Evolutionary conservation across 2,329 filamentous ascomycete genomes (phyloP).

Genomic region (Celoporthe dispersa): DNA sequence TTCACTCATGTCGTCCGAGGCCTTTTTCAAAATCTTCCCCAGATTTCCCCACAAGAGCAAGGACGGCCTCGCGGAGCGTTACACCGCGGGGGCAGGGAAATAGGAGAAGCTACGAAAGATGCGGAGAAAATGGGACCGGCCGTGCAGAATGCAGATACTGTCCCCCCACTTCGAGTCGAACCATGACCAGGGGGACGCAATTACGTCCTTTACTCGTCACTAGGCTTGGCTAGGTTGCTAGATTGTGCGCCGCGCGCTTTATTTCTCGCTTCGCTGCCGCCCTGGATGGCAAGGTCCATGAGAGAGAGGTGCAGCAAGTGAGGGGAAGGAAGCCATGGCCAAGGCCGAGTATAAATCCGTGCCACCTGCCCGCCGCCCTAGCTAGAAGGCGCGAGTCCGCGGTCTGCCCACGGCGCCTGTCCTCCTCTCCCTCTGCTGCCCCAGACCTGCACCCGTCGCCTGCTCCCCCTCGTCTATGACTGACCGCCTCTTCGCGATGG

Average conservation of each 20-base stretch:
- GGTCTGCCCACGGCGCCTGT: neutral
- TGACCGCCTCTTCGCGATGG: constrained; percentile 11
- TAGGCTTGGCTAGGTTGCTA: neutral
- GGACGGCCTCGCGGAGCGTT: too few species aligned
- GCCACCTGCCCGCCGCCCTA: neutral
- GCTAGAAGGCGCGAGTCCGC: too few species aligned
- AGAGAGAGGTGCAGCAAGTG: constrained; percentile 3
- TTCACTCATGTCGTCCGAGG: neutral
- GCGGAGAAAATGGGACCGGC: neutral
- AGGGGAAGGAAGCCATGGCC: neutral
- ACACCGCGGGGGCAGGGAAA: neutral
- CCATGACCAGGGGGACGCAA: neutral
- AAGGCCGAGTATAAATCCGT: neutral
- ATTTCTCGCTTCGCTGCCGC: neutral
- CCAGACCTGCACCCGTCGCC: neutral
- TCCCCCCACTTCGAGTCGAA: neutral
- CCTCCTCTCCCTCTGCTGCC: neutral
- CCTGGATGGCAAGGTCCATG: neutral
- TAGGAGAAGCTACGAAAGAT: neutral
- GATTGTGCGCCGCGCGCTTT: neutral
- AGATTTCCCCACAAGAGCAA: neutral
- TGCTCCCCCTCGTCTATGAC: neutral
- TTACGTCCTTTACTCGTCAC: constrained; percentile 2
- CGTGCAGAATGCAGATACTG: neutral
- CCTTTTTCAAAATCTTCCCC: neutral